These are phyloP conservation scores for Candolleomyces eurysporus DNA, from an alignment of 768 basidiomycete species.

Conservation along the genomic window DNA sequence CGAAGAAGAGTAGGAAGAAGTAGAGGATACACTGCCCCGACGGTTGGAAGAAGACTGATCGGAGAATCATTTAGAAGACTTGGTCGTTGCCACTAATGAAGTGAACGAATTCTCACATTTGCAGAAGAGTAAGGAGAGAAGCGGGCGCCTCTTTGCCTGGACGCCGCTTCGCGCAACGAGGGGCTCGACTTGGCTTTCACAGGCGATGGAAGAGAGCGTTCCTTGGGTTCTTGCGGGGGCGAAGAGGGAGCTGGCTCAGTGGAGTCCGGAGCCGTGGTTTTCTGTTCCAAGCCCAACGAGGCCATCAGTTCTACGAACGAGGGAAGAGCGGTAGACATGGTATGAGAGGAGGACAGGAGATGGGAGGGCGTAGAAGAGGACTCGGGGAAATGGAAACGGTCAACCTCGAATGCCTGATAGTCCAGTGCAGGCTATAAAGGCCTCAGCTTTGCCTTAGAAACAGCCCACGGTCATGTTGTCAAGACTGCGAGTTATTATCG, in stretches of 20 bases:
- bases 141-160: conserved; percentile 37
- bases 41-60: conserved; percentile 12
- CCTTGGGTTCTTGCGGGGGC: conserved; percentile 28
- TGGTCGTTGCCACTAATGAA: background rate
- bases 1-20: conserved; percentile 14
- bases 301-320: conserved; percentile 89
- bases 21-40: conserved; percentile 15
- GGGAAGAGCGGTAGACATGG: conserved; percentile 68
- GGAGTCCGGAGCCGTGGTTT: conserved; percentile 14
- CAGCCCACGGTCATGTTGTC: conserved; percentile 57
- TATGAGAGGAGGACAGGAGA: conserved; percentile 23
- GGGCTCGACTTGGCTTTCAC: conserved; percentile 45
- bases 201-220: conserved; percentile 26
- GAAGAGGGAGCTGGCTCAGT: conserved; percentile 31
- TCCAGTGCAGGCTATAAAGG: conserved; percentile 32
- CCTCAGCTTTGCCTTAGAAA: conserved; percentile 45
- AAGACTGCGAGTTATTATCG: conserved; percentile 45
- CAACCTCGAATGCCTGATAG: conserved; percentile 31
- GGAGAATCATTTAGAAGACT: background rate
- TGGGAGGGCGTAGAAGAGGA: conserved; percentile 18
- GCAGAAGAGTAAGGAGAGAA: conserved; percentile 50
- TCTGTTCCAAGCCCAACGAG: conserved; percentile 69
- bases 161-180: conserved; percentile 38
- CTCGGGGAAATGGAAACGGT: conserved; percentile 32
- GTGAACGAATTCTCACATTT: conserved; percentile 27